Base-by-base conservation (phyloP, 2,329 filamentous ascomycete species). In the Sclerotinia minor region DNA sequence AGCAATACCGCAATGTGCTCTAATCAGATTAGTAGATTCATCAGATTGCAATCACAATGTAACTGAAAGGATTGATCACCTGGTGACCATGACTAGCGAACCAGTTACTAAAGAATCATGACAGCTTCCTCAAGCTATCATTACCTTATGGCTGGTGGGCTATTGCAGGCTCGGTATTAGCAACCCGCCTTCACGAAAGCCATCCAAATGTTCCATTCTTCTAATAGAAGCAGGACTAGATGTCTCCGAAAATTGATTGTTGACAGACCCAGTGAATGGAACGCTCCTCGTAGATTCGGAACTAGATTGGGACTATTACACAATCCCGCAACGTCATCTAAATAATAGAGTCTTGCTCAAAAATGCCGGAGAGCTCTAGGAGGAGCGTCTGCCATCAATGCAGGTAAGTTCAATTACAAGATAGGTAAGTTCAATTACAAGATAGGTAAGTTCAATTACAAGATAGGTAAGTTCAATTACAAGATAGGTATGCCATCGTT, bases 331-430 rank as follows among this genome's bases (percentile, higher is more conserved):
- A 38, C 69, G 68, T 1, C 64, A 72, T 17, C 67, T 77, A 5
- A 69, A 71, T 21, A 70, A 72, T 35, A 76, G 77, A 8, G 54
- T 65, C 5, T 67, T 78, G 53, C 68, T 68, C 7, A 69, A 76
- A 29, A 74, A 76, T 41, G 71, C 77, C 8, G 79, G 3, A 83
- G 81, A 64, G 79, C 77, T 2, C 74, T 83, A 5, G 78, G 80
- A 0, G 81, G 81, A 0, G 77, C 79, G 5, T 77, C 78, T 1
- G 75, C 77, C 3, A 79, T 80, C 50, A 83, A 83, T 67, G 53
- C 63, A 47, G n/a, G n/a, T n/a, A n/a, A n/a, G n/a, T n/a, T n/a
- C n/a, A n/a, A n/a, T n/a, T n/a, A n/a, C n/a, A n/a, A n/a, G n/a
- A n/a, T n/a, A n/a, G n/a, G n/a, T n/a, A n/a, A n/a, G n/a, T n/a